These are phyloP conservation scores for Pseudogymnoascus destructans DNA, from an alignment of 2,329 filamentous ascomycete genomes.

Conservation along the genomic window DNA sequence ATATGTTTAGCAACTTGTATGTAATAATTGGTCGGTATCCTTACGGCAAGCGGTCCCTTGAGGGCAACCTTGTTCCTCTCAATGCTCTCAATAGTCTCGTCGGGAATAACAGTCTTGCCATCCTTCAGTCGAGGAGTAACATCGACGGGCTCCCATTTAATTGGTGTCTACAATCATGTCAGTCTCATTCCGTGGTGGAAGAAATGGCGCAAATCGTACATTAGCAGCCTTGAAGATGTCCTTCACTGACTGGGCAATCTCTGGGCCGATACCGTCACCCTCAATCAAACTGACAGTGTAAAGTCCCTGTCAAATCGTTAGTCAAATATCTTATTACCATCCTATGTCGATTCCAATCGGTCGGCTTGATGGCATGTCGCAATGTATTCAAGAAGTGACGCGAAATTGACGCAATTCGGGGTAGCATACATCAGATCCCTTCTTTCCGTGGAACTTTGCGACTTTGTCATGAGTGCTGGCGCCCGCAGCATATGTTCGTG, in stretches of 20 bases:
- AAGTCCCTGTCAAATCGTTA: slow-evolving; percentile 53
- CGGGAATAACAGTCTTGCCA: slow-evolving; percentile 88
- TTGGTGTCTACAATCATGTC: slow-evolving; percentile 50
- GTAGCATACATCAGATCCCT: slow-evolving; percentile 67
- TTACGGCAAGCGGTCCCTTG: slow-evolving; percentile 90
- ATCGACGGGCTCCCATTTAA: slow-evolving; percentile 95
- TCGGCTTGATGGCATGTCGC: slow-evolving; percentile 10
- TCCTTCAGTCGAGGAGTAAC: slow-evolving; percentile 89
- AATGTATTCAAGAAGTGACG: not conserved
- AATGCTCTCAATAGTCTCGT: slow-evolving; percentile 86
- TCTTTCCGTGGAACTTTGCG: slow-evolving; percentile 85
- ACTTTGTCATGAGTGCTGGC: slow-evolving; percentile 50
- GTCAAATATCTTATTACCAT: slow-evolving; percentile 9
- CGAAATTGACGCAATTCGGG: slow-evolving; percentile 26
- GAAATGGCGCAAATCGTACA: slow-evolving; percentile 36
- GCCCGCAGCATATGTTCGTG: slow-evolving; percentile 47
- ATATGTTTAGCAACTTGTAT: slow-evolving; percentile 12
- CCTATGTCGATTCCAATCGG: slow-evolving; percentile 10
- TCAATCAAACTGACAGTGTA: slow-evolving; percentile 95
- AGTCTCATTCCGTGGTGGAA: slow-evolving; percentile 13
- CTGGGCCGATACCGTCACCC: slow-evolving; percentile 96
- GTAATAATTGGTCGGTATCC: slow-evolving; percentile 26
- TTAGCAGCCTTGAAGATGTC: slow-evolving; percentile 95
- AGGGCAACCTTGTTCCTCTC: slow-evolving; percentile 92
- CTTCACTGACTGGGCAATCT: slow-evolving; percentile 96